phyloP scores from a whole-genome alignment of 805 yeast species.

The Cyberlindnera euphorbiae region DNA sequence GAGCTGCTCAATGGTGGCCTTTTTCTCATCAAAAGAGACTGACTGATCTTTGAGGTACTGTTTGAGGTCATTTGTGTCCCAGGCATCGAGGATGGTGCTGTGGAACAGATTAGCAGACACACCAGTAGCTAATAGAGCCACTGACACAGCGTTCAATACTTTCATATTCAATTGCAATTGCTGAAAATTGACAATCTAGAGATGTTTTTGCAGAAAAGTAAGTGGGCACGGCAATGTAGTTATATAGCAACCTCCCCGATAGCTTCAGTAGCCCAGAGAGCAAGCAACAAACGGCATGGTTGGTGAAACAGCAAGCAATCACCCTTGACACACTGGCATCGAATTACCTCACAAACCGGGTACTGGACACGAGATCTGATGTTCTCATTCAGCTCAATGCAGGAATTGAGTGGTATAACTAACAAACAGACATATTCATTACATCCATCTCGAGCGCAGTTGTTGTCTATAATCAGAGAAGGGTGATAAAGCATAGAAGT shows the following conservation, averaged over 20 bases:
- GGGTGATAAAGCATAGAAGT: too few relatives aligned
- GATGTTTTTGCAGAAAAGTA: too few relatives aligned
- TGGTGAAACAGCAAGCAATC: slow-evolving; percentile 10
- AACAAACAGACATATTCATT: too few relatives aligned
- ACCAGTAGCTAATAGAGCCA: slow-evolving; percentile 14
- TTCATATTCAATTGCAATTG: slow-evolving; percentile 10
- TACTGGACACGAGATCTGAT: too few relatives aligned
- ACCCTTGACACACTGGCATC: too few relatives aligned
- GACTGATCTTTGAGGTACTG: slow-evolving; percentile 32
- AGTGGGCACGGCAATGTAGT: too few relatives aligned
- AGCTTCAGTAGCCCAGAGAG: background rate
- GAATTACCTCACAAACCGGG: too few relatives aligned
- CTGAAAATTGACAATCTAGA: too few relatives aligned
- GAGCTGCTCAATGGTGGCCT: slow-evolving; percentile 23
- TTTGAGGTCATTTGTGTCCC: slow-evolving; percentile 32
- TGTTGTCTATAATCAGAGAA: too few relatives aligned
- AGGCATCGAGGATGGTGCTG: slow-evolving; percentile 19
- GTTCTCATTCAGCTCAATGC: too few relatives aligned
- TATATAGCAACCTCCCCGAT: background rate
- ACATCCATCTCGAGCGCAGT: too few relatives aligned
- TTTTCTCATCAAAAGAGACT: slow-evolving; percentile 20
- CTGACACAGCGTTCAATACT: slow-evolving; percentile 2
- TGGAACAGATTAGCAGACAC: slow-evolving; percentile 11
- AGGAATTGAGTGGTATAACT: too few relatives aligned
- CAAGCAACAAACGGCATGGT: slow-evolving; percentile 1